phyloP scores from a whole-genome alignment of 176 grass and related monocot genomes.

The Musa schizocarpa region DNA sequence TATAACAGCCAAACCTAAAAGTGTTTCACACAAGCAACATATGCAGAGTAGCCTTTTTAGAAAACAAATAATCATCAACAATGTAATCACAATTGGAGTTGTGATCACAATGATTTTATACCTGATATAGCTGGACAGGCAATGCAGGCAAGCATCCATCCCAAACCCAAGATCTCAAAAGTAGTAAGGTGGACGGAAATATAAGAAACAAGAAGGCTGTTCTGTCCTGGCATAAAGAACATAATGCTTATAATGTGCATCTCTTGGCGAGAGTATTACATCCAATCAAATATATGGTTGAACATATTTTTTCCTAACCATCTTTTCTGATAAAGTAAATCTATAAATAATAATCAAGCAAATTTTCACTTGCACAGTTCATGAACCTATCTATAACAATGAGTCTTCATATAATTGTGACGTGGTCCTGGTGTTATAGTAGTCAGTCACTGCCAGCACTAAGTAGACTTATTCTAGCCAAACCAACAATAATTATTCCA shows the following conservation, averaged over 20 bases:
- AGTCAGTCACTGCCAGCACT: no score
- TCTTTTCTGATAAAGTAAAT: constrained; percentile 34
- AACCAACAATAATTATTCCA: no score
- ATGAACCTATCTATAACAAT: no score
- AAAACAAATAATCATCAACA: not conserved
- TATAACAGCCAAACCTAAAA: constrained; percentile 3
- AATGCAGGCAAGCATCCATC: constrained; percentile 77
- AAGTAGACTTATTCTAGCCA: no score
- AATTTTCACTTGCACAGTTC: no score
- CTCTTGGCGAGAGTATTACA: not conserved
- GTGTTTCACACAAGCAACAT: not conserved
- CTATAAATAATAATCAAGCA: not conserved
- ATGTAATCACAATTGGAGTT: not conserved
- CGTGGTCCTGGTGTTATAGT: no score
- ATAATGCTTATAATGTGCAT: not conserved
- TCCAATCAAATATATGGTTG: not conserved
- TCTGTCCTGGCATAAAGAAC: constrained; percentile 62
- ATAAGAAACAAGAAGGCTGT: constrained; percentile 92
- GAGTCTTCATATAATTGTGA: no score
- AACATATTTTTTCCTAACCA: constrained; percentile 22
- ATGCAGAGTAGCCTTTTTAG: not conserved
- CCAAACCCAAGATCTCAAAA: constrained; percentile 72
- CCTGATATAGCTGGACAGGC: constrained; percentile 93
- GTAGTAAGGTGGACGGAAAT: constrained; percentile 62
- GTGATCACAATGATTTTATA: constrained; percentile 7